Conservation (phyloP, 2,329 filamentous ascomycete species). For the Aureobasidium subglaciale region DNA sequence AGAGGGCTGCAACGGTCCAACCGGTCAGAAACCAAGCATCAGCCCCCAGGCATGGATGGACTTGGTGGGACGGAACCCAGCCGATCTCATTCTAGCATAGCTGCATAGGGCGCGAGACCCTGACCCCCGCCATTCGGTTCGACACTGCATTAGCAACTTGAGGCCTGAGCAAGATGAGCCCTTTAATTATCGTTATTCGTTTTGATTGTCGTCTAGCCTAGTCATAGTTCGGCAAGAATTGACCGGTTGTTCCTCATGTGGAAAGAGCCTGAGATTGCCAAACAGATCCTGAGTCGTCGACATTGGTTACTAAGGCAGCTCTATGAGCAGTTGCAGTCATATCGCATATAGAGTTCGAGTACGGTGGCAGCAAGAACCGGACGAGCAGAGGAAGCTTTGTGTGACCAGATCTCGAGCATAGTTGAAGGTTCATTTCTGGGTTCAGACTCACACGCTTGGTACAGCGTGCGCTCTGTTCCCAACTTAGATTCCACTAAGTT, state of each 20-base stretch:
- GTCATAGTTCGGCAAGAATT: background rate
- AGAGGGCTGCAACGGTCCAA: conserved; percentile 11
- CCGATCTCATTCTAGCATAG: conserved; percentile 10
- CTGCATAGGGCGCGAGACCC: conserved; percentile 9
- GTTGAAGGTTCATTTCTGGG: conserved; percentile 28
- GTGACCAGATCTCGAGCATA: conserved; percentile 17
- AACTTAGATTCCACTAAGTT: conserved; percentile 13
- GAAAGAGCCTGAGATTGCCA: background rate
- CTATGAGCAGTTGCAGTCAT: background rate
- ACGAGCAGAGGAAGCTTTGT: background rate
- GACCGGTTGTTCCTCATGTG: background rate
- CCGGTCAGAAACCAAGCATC: conserved; percentile 10
- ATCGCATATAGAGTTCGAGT: background rate
- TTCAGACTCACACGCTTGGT: background rate
- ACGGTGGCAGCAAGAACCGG: background rate
- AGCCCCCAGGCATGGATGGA: background rate
- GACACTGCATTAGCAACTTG: background rate
- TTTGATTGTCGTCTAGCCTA: conserved; percentile 8
- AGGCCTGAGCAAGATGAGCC: conserved; percentile 1
- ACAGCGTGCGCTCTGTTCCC: conserved; percentile 4
- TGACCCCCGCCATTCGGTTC: conserved; percentile 13
- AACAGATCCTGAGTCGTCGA: background rate
- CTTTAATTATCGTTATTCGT: conserved; percentile 12
- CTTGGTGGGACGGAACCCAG: conserved; percentile 12
- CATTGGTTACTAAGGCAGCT: background rate